Evolutionary conservation across 331 rosid species (phyloP).

Genomic region (Quercus phellos): DNA sequence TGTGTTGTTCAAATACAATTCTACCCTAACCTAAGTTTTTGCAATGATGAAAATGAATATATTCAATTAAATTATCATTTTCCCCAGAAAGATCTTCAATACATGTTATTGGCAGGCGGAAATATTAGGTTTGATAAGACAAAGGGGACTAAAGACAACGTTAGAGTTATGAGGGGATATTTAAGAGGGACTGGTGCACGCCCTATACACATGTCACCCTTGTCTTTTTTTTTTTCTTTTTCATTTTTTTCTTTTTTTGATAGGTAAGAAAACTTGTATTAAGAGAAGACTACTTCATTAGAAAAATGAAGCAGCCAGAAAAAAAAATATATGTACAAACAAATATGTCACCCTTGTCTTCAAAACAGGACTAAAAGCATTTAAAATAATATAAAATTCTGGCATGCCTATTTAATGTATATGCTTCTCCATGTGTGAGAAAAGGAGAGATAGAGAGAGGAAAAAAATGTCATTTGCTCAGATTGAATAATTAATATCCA

Average conservation of each 20-base stretch:
- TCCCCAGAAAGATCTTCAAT: background rate
- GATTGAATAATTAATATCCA: background rate
- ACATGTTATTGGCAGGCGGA: background rate
- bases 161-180: background rate
- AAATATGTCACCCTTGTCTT: background rate
- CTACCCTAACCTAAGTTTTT: background rate
- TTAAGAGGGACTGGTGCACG: background rate
- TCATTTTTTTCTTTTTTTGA: too few species aligned
- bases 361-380: background rate
- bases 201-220: background rate
- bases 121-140: background rate
- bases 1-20: background rate
- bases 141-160: background rate
- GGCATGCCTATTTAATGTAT: too few species aligned
- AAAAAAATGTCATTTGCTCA: background rate
- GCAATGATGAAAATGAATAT: background rate
- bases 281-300: too few species aligned
- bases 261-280: too few species aligned
- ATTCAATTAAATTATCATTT: background rate
- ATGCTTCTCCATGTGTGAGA: too few species aligned
- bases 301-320: too few species aligned
- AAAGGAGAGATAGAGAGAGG: too few species aligned
- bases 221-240: background rate
- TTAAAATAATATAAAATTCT: background rate
- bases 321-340: too few species aligned